phyloP scores from a whole-genome alignment of 2,329 filamentous ascomycete species.

The Hymenoscyphus repandus region DNA sequence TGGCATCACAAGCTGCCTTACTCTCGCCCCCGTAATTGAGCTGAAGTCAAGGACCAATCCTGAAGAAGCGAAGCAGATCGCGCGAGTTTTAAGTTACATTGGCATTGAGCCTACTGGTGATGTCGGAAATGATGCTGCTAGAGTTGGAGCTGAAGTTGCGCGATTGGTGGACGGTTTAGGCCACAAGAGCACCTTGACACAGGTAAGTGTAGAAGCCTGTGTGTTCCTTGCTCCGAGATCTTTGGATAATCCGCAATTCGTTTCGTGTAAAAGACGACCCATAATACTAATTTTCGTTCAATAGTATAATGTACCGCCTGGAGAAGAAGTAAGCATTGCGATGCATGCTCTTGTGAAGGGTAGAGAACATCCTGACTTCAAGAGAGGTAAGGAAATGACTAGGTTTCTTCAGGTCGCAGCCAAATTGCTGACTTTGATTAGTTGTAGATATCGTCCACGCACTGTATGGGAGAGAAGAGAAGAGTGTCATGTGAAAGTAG shows the following conservation, averaged over 20 bases:
- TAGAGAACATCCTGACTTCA: conserved; percentile 17
- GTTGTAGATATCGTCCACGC: conserved; percentile 18
- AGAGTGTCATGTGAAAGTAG: conserved; percentile 1
- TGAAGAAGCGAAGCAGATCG: conserved; percentile 39
- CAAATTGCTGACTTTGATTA: conserved; percentile 5
- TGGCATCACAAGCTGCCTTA: conserved; percentile 49
- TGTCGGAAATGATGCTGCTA: conserved; percentile 36
- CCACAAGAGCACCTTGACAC: conserved; percentile 40
- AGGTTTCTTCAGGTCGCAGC: no score
- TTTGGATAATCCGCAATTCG: no score
- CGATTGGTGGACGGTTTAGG: conserved; percentile 39
- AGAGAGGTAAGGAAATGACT: conserved; percentile 8
- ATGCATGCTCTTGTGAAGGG: conserved; percentile 16
- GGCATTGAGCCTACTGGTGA: conserved; percentile 36
- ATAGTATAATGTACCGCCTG: conserved; percentile 19
- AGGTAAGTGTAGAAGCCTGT: conserved; percentile 28
- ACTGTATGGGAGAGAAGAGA: conserved; percentile 10
- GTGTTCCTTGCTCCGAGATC: no score
- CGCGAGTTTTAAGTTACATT: conserved; percentile 39
- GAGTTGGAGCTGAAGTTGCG: conserved; percentile 40
- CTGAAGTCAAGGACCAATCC: conserved; percentile 41
- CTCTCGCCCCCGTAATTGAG: conserved; percentile 48
- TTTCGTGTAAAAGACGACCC: no score
- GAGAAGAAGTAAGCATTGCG: conserved; percentile 18
- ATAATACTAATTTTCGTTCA: background rate